Evolutionary conservation across 768 basidiomycete genomes (phyloP).

Genomic region (Leccinum boreale): DNA sequence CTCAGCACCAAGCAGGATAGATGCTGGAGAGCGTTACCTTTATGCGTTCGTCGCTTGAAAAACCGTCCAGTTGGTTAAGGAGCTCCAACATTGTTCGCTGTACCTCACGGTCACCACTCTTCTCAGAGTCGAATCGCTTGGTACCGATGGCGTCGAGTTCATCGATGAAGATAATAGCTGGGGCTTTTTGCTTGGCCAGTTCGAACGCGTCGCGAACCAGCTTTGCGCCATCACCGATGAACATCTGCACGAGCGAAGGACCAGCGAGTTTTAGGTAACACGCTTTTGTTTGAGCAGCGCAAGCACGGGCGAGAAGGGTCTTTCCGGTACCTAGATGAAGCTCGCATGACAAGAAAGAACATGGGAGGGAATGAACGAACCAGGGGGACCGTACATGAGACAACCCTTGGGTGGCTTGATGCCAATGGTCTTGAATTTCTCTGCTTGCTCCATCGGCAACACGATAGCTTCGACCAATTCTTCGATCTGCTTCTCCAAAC

Average conservation of each 20-base stretch:
- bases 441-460: conserved; percentile 96
- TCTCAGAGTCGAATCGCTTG: conserved; percentile 97
- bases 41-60: conserved; percentile 94
- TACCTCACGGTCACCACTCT: conserved; percentile 99
- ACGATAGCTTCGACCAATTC: conserved; percentile 98
- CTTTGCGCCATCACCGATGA: conserved; percentile 99
- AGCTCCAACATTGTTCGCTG: conserved; percentile 99
- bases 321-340: conserved; percentile 78
- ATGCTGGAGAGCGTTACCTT: conserved; percentile 53
- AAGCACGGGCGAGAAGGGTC: conserved; percentile 94
- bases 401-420: conserved; percentile 98
- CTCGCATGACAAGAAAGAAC: not conserved
- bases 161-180: conserved; percentile 99
- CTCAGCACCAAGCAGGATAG: conserved; percentile 1
- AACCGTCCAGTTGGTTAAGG: conserved; percentile 96
- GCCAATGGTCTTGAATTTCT: conserved; percentile 97
- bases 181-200: conserved; percentile 96
- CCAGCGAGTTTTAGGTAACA: conserved; percentile 98
- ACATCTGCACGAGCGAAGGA: conserved; percentile 99
- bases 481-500: conserved; percentile 98
- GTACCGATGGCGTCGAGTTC: conserved; percentile 99
- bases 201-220: conserved; percentile 98
- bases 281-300: conserved; percentile 96
- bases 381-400: conserved; percentile 98
- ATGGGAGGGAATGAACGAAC: conserved; percentile 37